Percentiles rank a stretch among this genome's conserved stretches.
Conservation (phyloP, 2,329 filamentous ascomycete species). For the Paecilomyces variotii region DNA sequence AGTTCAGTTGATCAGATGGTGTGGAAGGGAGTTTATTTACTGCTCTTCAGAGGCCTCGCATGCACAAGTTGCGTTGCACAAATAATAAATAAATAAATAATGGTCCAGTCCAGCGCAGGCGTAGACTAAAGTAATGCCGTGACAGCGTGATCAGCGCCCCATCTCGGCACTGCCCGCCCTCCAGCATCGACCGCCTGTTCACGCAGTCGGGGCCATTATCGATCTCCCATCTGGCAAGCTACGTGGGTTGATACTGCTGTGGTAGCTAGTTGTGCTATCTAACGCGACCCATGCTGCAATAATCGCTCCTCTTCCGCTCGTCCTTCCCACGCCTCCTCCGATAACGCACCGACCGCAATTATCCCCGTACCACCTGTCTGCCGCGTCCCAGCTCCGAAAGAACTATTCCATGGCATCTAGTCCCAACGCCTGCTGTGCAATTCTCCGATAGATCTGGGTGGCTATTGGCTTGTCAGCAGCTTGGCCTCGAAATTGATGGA, state of each 20-base stretch:
- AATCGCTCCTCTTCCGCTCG: neutral
- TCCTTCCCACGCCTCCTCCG: neutral
- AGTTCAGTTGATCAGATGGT: neutral
- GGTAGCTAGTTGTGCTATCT: neutral
- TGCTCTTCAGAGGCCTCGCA: neutral
- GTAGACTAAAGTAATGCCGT: neutral
- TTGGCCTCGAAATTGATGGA: neutral
- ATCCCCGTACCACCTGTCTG: neutral
- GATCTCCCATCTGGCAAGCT: neutral
- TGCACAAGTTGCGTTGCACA: too few relatives aligned
- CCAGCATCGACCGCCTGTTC: neutral
- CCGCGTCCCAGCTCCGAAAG: neutral
- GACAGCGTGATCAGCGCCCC: neutral
- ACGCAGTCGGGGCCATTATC: neutral
- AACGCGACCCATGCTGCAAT: neutral
- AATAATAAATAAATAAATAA: too few relatives aligned
- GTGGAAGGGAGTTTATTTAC: neutral
- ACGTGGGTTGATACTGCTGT: neutral
- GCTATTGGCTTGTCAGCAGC: neutral
- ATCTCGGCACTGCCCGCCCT: neutral
- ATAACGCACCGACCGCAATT: neutral
- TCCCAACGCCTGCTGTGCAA: neutral
- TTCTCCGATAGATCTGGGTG: neutral
- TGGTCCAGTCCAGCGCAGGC: too few relatives aligned
- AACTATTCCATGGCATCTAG: neutral